Percentiles rank a stretch among this genome's conserved stretches.
Conservation (phyloP, 202 grass and related monocot genomes). For the Setaria italica region DNA sequence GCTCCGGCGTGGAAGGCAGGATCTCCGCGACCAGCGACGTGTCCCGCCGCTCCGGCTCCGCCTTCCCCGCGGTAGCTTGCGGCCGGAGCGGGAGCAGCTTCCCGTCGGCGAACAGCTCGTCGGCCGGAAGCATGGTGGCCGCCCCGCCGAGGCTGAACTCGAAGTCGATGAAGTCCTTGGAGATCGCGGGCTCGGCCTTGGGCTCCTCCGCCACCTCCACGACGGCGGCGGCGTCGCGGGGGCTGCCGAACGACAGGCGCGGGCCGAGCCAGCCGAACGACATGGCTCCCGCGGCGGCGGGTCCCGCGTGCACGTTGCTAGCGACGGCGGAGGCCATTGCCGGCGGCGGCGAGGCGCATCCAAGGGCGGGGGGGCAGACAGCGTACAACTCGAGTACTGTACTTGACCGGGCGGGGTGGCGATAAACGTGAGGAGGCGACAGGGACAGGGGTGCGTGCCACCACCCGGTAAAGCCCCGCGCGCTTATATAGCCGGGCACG, state of each 20-base stretch:
- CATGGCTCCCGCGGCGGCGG: conserved; percentile 32
- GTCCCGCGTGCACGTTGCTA: conserved; percentile 49
- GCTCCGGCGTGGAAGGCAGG: conserved; percentile 11
- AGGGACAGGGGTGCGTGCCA: not conserved
- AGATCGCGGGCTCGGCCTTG: conserved; percentile 9
- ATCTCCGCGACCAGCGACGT: conserved; percentile 29
- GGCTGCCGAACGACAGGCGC: conserved; percentile 61
- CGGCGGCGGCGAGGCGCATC: conserved; percentile 64
- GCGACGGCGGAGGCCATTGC: conserved; percentile 84
- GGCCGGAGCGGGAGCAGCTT: conserved; percentile 83
- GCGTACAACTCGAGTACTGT: conserved; percentile 32
- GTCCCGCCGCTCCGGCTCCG: conserved; percentile 22
- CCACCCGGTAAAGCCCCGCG: not conserved
- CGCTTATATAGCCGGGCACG: conserved; percentile 48
- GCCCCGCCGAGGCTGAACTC: conserved; percentile 80
- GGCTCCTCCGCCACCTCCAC: not conserved
- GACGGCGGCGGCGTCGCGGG: not conserved
- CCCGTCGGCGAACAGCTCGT: conserved; percentile 93
- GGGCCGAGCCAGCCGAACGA: conserved; percentile 73
- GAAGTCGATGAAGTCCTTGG: conserved; percentile 83
- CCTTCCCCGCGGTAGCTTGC: not conserved
- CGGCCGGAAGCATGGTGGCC: conserved; percentile 81
- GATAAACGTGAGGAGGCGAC: conserved; percentile 11
- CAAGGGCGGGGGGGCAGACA: not conserved
- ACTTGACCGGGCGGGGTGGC: not conserved